A percentile compares a stretch with the other conserved stretches of the same genome.
Conservation (phyloP, 2,329 filamentous ascomycete species). For the Cylindrodendrum hubeiense region DNA sequence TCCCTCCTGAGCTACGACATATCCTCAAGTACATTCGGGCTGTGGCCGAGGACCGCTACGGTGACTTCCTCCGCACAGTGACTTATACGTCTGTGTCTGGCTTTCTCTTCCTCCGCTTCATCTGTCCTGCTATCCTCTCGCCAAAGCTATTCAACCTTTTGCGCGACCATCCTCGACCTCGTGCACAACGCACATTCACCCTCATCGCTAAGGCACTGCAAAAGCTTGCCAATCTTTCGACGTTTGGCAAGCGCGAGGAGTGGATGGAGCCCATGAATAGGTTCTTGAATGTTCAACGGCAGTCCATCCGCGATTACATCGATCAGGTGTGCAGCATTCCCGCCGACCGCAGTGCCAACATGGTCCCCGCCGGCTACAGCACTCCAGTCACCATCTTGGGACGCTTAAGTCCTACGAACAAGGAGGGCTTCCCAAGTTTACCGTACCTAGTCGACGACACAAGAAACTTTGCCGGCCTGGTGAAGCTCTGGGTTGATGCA, state of each 20-base stretch:
- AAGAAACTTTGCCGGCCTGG: constrained; percentile 84
- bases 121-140: constrained; percentile 95
- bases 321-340: constrained; percentile 89
- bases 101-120: constrained; percentile 94
- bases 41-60: constrained; percentile 94
- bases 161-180: constrained; percentile 82
- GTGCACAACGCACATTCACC: constrained; percentile 88
- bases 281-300: constrained; percentile 81
- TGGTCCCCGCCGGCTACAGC: constrained; percentile 86
- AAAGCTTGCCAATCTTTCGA: constrained; percentile 89
- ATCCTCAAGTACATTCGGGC: constrained; percentile 93
- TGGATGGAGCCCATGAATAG: constrained; percentile 99
- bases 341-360: constrained; percentile 72
- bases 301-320: constrained; percentile 87
- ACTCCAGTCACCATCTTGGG: constrained; percentile 92
- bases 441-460: constrained; percentile 94
- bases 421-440: constrained; percentile 92
- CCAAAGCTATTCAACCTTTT: constrained; percentile 93
- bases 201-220: constrained; percentile 94
- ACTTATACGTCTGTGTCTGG: constrained; percentile 95
- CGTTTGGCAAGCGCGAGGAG: constrained; percentile 93
- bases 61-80: constrained; percentile 89
- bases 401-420: constrained; percentile 81
- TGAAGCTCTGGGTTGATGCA: constrained; percentile 81
- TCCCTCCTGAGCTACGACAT: constrained; percentile 84